These are phyloP conservation scores for Nannochloris sp. DNA, from an alignment of 139 green algal species.

Conservation along the genomic window DNA sequence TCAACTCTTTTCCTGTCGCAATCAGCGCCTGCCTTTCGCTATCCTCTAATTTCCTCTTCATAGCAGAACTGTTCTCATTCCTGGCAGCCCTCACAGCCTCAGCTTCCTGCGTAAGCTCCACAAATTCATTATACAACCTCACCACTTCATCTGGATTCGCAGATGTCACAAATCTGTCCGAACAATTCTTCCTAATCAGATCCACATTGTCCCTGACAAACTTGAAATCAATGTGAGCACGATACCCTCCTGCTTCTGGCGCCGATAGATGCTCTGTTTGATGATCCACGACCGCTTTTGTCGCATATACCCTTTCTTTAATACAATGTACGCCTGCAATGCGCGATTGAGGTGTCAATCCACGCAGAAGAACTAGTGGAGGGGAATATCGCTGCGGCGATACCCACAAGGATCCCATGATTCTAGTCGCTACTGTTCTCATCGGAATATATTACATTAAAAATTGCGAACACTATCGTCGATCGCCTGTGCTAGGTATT, in stretches of 20 bases:
- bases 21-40: slow-evolving; percentile 63
- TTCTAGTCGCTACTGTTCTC: too few relatives aligned
- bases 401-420: too few relatives aligned
- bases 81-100: slow-evolving; percentile 61
- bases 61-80: slow-evolving; percentile 78
- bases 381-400: too few relatives aligned
- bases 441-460: background rate
- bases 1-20: slow-evolving; percentile 76
- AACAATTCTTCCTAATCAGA: slow-evolving; percentile 55
- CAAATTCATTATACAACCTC: slow-evolving; percentile 76
- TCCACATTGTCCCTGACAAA: slow-evolving; percentile 53
- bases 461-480: slow-evolving; percentile 74
- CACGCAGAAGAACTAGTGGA: too few relatives aligned
- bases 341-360: background rate
- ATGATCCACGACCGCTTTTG: background rate
- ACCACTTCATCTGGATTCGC: slow-evolving; percentile 65
- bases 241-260: slow-evolving; percentile 31
- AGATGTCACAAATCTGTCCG: slow-evolving; percentile 40
- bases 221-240: slow-evolving; percentile 80
- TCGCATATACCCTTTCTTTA: background rate
- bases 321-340: background rate
- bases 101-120: slow-evolving; percentile 36
- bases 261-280: slow-evolving; percentile 1
- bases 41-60: slow-evolving; percentile 91
- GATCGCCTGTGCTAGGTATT: slow-evolving; percentile 91